Conservation (phyloP, 2,329 filamentous ascomycete genomes). For the Tolypocladium capitatum region DNA sequence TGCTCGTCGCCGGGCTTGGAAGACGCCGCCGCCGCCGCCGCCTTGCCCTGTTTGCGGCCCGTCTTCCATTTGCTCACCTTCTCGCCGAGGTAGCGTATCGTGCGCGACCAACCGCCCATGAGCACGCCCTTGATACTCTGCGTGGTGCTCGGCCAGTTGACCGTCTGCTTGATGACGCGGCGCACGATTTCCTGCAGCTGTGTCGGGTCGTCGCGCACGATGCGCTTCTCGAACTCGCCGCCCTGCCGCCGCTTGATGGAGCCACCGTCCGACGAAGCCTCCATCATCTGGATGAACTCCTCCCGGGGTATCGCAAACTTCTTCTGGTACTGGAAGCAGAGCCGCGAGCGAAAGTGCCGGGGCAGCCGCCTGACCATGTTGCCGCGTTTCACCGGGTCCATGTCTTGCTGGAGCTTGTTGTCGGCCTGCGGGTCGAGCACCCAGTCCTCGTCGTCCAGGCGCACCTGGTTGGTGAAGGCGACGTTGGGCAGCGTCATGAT, state of each 20-base stretch:
- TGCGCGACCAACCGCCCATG: constrained; percentile 60
- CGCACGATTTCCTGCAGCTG: constrained; percentile 60
- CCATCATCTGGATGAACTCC: constrained; percentile 77
- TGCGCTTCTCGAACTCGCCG: constrained; percentile 73
- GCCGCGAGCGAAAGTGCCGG: constrained; percentile 68
- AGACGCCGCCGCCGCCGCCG: constrained; percentile 4
- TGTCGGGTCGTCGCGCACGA: constrained; percentile 54
- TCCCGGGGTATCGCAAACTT: constrained; percentile 74
- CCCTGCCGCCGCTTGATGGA: constrained; percentile 63
- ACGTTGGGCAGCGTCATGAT: constrained; percentile 86
- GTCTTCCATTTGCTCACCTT: constrained; percentile 58
- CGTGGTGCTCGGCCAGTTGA: constrained; percentile 80
- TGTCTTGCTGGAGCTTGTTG: constrained; percentile 67
- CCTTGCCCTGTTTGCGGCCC: constrained; percentile 19
- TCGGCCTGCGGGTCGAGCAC: constrained; percentile 38
- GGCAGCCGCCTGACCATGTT: constrained; percentile 95
- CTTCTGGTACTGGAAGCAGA: constrained; percentile 92
- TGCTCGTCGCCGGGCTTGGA: background rate
- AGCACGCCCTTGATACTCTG: constrained; percentile 77
- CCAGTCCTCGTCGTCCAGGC: constrained; percentile 25
- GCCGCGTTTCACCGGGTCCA: constrained; percentile 78
- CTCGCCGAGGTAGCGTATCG: constrained; percentile 65
- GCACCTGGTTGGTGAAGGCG: constrained; percentile 48
- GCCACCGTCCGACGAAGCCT: constrained; percentile 54
- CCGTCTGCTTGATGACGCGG: constrained; percentile 70